A percentile compares a stretch with the other conserved stretches of the same genome.
These are phyloP conservation scores for Chaetomium sp. DNA, from an alignment of 2,329 filamentous ascomycete species.

Conservation along the genomic window DNA sequence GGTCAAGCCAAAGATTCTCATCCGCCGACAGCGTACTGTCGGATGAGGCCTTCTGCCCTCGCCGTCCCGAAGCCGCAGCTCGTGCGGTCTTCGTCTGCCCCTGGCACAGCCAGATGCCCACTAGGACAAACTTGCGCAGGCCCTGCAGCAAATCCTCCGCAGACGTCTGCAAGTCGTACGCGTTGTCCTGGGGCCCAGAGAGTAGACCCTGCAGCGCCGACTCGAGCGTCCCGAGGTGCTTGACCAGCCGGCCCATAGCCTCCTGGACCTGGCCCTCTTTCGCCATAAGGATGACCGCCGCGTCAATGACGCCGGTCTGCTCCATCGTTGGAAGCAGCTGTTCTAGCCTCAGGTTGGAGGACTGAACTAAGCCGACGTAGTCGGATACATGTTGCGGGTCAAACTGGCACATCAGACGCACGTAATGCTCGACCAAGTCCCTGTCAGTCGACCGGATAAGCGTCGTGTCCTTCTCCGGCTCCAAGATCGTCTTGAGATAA, in stretches of 20 bases:
- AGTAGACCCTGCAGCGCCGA: slow-evolving; percentile 70
- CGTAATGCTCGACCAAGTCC: slow-evolving; percentile 72
- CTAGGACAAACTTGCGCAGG: slow-evolving; percentile 81
- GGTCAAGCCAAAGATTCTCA: slow-evolving; percentile 53
- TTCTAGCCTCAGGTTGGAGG: slow-evolving; percentile 71
- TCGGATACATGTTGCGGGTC: slow-evolving; percentile 76
- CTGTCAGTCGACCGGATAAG: slow-evolving; percentile 35
- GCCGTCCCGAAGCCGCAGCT: slow-evolving; percentile 39
- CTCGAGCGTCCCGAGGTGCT: slow-evolving; percentile 73
- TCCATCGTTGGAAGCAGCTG: slow-evolving; percentile 82
- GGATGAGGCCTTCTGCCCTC: slow-evolving; percentile 42
- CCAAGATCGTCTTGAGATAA: slow-evolving; percentile 72
- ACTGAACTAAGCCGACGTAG: slow-evolving; percentile 71
- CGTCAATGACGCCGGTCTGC: slow-evolving; percentile 82
- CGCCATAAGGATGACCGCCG: slow-evolving; percentile 83
- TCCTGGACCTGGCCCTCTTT: slow-evolving; percentile 75
- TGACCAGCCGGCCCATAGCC: slow-evolving; percentile 79
- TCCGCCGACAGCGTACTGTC: slow-evolving; percentile 44
- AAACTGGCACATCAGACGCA: slow-evolving; percentile 85
- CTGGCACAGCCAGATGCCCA: slow-evolving; percentile 94
- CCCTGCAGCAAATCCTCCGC: slow-evolving; percentile 68
- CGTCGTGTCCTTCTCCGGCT: slow-evolving; percentile 40
- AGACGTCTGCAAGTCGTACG: slow-evolving; percentile 51
- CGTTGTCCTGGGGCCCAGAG: slow-evolving; percentile 48
- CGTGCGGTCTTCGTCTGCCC: slow-evolving; percentile 63